Base-by-base conservation (phyloP, 257 asterid species). In the Marsdenia floribunda region DNA sequence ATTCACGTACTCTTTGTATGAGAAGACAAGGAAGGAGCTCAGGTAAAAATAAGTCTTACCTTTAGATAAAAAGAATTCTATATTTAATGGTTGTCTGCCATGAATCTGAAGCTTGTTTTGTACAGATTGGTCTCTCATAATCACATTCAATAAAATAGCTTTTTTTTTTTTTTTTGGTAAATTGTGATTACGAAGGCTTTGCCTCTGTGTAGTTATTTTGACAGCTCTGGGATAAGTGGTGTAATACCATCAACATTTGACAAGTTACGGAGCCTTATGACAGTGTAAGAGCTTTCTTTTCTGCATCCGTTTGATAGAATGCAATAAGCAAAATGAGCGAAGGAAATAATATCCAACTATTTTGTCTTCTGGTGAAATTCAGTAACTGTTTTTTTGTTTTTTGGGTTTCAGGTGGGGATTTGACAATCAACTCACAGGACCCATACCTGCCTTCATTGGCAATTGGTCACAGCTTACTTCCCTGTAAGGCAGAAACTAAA, bases 381-480 rank as follows among this genome's bases (percentile, higher is more conserved):
- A 29, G 33, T 29, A 54, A n/a, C n/a, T n/a, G n/a, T n/a, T n/a
- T n/a, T n/a, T n/a, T n/a, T n/a, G n/a, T n/a, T n/a, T 66, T 19
- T 75, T 80, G 49, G 24, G 12, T 78, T 77, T 73, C 87, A 90
- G 97, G 75, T 84, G 91, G 92, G 92, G 79, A 24, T 88, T 87
- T 6, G 93, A 90, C 78, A 89, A 79, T 80, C 86, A 29, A 15
- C 86, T 90, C 55, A 90, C 91, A 0, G 97, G 98, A 49, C 82
- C 15, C 77, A 86, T 90, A 85, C 98, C 98, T 0, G 86, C 81
- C 73, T 93, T 93, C 82, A 85, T 93, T 15, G 96, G 96, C 78
- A 86, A 49, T 76, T 93, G 88, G 96, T 46, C 88, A 57, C 57
- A 35, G 60, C 94, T 93, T 47, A 19, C 47, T 70, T 8, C 8